Base-by-base conservation (phyloP, 169 alveolate genomes). In the Condylostoma magnum region DNA sequence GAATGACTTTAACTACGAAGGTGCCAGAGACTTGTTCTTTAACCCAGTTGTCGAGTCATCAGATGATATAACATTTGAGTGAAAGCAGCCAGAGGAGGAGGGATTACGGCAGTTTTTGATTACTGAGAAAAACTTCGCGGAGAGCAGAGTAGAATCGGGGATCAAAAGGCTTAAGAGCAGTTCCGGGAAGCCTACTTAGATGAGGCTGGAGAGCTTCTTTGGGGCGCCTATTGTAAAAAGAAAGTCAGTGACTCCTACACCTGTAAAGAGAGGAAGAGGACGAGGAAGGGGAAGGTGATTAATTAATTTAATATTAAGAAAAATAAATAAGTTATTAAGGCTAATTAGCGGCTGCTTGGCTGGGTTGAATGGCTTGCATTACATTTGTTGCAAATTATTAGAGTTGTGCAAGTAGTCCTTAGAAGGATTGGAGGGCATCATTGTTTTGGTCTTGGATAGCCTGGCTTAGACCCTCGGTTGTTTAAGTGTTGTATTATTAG, bases 181-280 rank as follows among this genome's bases (percentile, higher is more conserved):
- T 18, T 54, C 76, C 41, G 86, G 83, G 22, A 86, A 82, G 66
- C 69, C 89, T 33, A 74, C 69, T 44, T 80, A 86, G 67, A 55
- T 73, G n/a, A 70, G 88, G 50, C 65, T 86, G 15, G 93, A 86
- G 44, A 75, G 69, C 43, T 86, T 86, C 80, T 86, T 86, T 58
- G 63, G 65, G 6, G 48, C 75, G 15, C 33, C n/a, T 5, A 46
- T 66, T 25, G 27, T 15, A 2, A 66, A 47, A 30, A 66, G 63
- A 30, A 66, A 66, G 2, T 33, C 57, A 15, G n/a, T 30, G 8
- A 25, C 10, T 1, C 28, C 22, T 5, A 66, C 43, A 22, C 47
- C 47, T 46, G 6, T 12, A 2, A 47, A n/a, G 10, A 47, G 47
- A 66, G 12, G 10, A 66, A 44, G 28, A 27, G n/a, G 25, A 27